Percentiles rank a stretch among this genome's conserved stretches.
Evolutionary conservation across 441 rosid genomes (phyloP).

Genomic region (Bocquillonia castaneifolia): DNA sequence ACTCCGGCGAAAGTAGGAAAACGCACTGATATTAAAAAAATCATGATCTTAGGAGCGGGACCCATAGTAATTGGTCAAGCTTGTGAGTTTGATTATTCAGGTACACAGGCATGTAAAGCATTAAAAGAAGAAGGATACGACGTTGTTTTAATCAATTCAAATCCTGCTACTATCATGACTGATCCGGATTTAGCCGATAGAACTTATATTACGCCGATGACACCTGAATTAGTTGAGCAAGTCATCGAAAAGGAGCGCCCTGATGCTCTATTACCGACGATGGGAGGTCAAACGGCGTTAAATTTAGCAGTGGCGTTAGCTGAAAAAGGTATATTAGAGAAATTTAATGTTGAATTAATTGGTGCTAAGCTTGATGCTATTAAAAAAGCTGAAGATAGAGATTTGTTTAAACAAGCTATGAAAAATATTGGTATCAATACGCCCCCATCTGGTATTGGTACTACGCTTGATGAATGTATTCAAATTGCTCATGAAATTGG

Average conservation of each 20-base stretch:
- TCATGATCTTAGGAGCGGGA: conserved; percentile 88
- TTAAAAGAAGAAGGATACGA: conserved; percentile 81
- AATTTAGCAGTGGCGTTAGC: conserved; percentile 88
- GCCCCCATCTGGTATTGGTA: conserved; percentile 89
- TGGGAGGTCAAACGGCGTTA: conserved; percentile 94
- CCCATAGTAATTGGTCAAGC: conserved; percentile 95
- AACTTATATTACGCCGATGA: conserved; percentile 85
- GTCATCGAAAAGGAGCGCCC: conserved; percentile 80
- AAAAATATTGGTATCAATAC: conserved; percentile 75
- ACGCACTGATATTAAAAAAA: conserved; percentile 79
- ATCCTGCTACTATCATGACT: conserved; percentile 97
- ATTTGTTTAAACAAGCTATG: conserved; percentile 84
- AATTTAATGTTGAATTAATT: conserved; percentile 66
- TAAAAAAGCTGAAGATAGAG: conserved; percentile 85
- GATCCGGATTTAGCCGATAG: conserved; percentile 86
- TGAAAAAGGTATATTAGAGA: conserved; percentile 63
- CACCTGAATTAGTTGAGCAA: conserved; percentile 81
- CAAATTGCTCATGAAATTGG: conserved; percentile 65
- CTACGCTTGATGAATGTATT: conserved; percentile 71
- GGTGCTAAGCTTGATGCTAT: conserved; percentile 87
- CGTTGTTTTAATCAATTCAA: conserved; percentile 73
- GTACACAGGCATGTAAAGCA: conserved; percentile 93
- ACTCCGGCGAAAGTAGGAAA: conserved; percentile 32
- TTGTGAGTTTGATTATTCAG: conserved; percentile 94
- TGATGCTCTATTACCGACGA: conserved; percentile 81